Evolutionary conservation across 129 eudicot species (phyloP).

Genomic region (Tanacetum coccineum): DNA sequence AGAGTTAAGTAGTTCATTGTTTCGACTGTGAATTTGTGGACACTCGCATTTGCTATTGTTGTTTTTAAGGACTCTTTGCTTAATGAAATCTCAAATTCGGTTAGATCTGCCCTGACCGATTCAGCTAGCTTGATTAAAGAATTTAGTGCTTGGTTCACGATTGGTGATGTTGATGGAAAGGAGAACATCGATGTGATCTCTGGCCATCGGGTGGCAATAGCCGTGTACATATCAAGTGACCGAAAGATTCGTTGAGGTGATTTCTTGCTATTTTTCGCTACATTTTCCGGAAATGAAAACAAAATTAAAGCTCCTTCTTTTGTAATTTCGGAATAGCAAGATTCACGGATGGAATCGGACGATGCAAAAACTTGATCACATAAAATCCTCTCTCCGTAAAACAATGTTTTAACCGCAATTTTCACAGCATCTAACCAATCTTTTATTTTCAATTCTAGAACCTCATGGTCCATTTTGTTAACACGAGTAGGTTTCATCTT

Average conservation of each 20-base stretch:
- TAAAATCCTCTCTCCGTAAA: constrained; percentile 62
- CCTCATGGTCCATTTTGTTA: constrained; percentile 52
- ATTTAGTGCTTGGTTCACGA: constrained; percentile 42
- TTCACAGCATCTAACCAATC: constrained; percentile 48
- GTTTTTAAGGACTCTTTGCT: constrained; percentile 46
- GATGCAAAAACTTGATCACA: constrained; percentile 65
- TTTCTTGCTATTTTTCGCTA: constrained; percentile 50
- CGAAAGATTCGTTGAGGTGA: constrained; percentile 59
- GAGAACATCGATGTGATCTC: constrained; percentile 56
- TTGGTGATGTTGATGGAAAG: constrained; percentile 32
- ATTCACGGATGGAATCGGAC: constrained; percentile 45
- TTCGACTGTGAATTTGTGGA: constrained; percentile 41
- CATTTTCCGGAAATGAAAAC: constrained; percentile 56
- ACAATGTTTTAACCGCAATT: constrained; percentile 44
- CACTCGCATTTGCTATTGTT: constrained; percentile 39
- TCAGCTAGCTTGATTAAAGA: constrained; percentile 47
- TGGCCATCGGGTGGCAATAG: constrained; percentile 43
- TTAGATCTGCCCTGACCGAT: constrained; percentile 31
- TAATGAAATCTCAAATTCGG: constrained; percentile 39
- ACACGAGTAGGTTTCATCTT: constrained; percentile 36
- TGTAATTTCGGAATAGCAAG: constrained; percentile 52
- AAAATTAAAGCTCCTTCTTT: constrained; percentile 54
- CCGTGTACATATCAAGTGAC: constrained; percentile 63
- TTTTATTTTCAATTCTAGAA: constrained; percentile 43
- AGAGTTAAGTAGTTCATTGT: constrained; percentile 42